Percentiles rank a stretch among this genome's conserved stretches.
Evolutionary conservation across 805 yeast species (phyloP).

Genomic region (Kodamaea kaohsiungensis): DNA sequence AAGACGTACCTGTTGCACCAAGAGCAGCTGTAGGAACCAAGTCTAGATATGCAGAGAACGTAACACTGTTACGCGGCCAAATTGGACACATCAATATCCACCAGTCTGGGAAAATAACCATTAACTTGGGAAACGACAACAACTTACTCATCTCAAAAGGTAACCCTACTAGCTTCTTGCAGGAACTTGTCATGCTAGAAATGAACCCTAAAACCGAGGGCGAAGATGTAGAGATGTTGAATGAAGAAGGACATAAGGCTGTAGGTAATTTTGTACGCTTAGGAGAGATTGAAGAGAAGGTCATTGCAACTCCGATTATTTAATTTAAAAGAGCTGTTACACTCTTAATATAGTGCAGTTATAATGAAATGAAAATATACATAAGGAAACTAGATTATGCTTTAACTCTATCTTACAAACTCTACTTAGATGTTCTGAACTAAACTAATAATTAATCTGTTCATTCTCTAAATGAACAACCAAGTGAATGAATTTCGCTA

Average conservation of each 20-base stretch:
- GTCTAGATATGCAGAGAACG: not conserved
- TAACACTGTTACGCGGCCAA: slow-evolving; percentile 44
- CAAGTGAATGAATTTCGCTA: too few relatives aligned
- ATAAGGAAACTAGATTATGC: too few relatives aligned
- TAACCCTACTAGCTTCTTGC: slow-evolving; percentile 65
- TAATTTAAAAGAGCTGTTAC: not conserved
- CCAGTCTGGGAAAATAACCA: slow-evolving; percentile 77
- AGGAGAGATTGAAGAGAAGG: slow-evolving; percentile 57
- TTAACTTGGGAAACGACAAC: slow-evolving; percentile 68
- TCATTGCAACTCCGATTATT: slow-evolving; percentile 57
- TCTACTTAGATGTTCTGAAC: too few relatives aligned
- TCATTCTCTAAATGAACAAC: too few relatives aligned
- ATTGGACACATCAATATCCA: slow-evolving; percentile 78
- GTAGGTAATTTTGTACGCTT: slow-evolving; percentile 39
- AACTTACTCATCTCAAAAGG: slow-evolving; percentile 71
- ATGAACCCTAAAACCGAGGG: slow-evolving; percentile 25
- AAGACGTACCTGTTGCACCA: not conserved
- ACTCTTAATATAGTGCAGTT: not conserved
- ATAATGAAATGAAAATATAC: too few relatives aligned
- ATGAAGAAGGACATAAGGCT: slow-evolving; percentile 21
- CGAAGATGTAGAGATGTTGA: slow-evolving; percentile 30
- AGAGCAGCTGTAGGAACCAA: not conserved
- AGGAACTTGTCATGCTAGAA: slow-evolving; percentile 66
- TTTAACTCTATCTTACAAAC: too few relatives aligned
- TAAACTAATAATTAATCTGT: too few relatives aligned